Base-by-base conservation (phyloP, 2,329 filamentous ascomycete genomes). In the Talaromyces sp. region DNA sequence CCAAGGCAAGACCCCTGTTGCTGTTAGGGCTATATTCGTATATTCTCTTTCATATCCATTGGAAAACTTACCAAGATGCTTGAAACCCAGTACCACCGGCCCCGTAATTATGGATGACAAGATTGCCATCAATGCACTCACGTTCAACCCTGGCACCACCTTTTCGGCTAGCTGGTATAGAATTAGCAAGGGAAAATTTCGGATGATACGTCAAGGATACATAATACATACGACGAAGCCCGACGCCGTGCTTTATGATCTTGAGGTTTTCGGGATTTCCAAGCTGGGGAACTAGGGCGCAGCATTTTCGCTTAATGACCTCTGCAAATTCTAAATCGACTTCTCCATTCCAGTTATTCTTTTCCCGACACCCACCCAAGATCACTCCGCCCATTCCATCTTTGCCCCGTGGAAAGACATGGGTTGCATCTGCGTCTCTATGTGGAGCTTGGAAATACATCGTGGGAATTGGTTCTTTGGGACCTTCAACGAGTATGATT, bases 311-410 rank as follows among this genome's bases (percentile, higher is more conserved):
- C 41, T 59, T 59, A 10, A 59, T 59, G 41, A 59, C 53, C 52
- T 59, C 58, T 52, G 58, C 58, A 59, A 59, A 59, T 55, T 59
- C 53, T 43, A 59, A 43, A 56, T 59, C 58, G 58, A 59, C 58
- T 59, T 51, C 52, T 59, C 58, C 58, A 56, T 59, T 31, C 58
- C 58, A 59, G 51, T 56, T 59, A 43, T 59, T 3, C 53, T 59
- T 59, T 56, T 59, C 52, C 26, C 58, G 58, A 52, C 58, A 59
- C 29, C 58, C 58, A 41, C 58, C 58, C 53, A 59, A 51, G 52
- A 59, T 59, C 38, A 59, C 58, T 51, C 58, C 58, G 21, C 58
- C 58, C 52, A 56, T 56, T 56, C 58, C 58, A 59, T 59, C 52
- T 52, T 56, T 59, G 21, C 58, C 58, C 21, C 58, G 58, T 52